phyloP scores from a whole-genome alignment of 2,329 filamentous ascomycete species.

The Aspergillus vadensis region DNA sequence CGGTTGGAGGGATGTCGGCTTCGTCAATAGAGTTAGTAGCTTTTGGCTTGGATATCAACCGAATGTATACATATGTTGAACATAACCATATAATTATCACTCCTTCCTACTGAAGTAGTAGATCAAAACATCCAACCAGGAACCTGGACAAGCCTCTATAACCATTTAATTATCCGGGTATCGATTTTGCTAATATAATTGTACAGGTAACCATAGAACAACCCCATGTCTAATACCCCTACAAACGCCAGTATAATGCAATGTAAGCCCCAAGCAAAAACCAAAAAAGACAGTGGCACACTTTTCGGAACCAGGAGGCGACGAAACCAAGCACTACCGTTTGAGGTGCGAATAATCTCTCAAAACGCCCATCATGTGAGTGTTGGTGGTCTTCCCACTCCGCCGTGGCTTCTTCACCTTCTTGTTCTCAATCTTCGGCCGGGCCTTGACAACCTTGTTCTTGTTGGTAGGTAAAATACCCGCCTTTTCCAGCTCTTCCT shows the following conservation, averaged over 20 bases:
- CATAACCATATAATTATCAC: background rate
- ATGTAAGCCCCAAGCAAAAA: background rate
- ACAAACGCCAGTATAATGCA: slow-evolving; percentile 12
- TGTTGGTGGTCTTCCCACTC: slow-evolving; percentile 80
- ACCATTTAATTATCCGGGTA: slow-evolving; percentile 6
- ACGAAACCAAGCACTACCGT: slow-evolving; percentile 25
- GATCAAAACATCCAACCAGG: too few species aligned
- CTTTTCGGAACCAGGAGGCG: background rate
- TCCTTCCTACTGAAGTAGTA: too few species aligned
- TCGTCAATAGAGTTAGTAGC: background rate
- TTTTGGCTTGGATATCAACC: background rate
- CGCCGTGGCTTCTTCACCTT: slow-evolving; percentile 74
- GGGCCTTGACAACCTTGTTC: slow-evolving; percentile 65
- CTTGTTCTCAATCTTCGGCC: slow-evolving; percentile 62
- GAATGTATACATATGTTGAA: background rate
- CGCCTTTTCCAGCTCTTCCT: slow-evolving; percentile 72
- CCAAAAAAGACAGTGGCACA: background rate
- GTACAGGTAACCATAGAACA: slow-evolving; percentile 1
- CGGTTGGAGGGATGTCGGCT: background rate
- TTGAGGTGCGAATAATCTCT: slow-evolving; percentile 67
- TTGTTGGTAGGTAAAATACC: slow-evolving; percentile 84
- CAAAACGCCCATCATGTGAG: slow-evolving; percentile 80
- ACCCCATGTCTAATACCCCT: background rate
- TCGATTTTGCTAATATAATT: slow-evolving; percentile 14
- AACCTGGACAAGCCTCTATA: background rate